Base-by-base conservation (phyloP, 208 protist genomes). In the Trypanosoma cruzi region DNA sequence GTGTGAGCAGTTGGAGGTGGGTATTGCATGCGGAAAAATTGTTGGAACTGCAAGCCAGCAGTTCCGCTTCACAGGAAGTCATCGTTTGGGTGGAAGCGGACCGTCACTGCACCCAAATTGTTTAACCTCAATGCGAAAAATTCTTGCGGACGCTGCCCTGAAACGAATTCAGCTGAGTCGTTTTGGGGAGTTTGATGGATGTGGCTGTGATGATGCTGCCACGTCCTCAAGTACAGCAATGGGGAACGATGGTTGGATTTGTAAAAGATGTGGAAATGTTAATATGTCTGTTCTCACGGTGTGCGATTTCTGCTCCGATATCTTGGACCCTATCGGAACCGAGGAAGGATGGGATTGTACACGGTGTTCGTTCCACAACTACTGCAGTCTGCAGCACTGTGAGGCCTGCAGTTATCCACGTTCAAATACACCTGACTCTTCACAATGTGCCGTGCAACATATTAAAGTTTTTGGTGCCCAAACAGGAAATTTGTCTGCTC, bases 1-100 rank as follows among this genome's bases (percentile, higher is more conserved):
- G 68, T 92, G 87, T 60, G 88, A 94, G 60, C 78, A 65, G 31
- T 61, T 91, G 20, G 85, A 96, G 34, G 44, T 88, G 48, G 46
- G 62, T 7, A 77, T 90, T 46, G 73, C 86, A 0, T 63, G 66
- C 42, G 65, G 75, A 20, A 76, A 78, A 11, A 63, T 56, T 48
- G 54, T 69, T 18, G 73, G 80, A 22, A 58, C 54, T 8, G 20
- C 13, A 32, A 31, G 31, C 32, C 34, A 22, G 18, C 14, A 24
- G 20, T 52, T 31, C 13, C 46, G 31, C 26, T 56, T 53, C 36
- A 56, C 26, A 14, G 48, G 58, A 36, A 49, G 56, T 31, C 26
- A 36, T 64, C 64, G 72, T 26, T 61, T 77, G 24, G 72, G 72
- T 49, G 67, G 60, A 44, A 57, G 24, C 29, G 26, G 14, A 18